These are phyloP conservation scores for Trifolium dubium DNA, from an alignment of 306 rosid genomes.

Conservation along the genomic window DNA sequence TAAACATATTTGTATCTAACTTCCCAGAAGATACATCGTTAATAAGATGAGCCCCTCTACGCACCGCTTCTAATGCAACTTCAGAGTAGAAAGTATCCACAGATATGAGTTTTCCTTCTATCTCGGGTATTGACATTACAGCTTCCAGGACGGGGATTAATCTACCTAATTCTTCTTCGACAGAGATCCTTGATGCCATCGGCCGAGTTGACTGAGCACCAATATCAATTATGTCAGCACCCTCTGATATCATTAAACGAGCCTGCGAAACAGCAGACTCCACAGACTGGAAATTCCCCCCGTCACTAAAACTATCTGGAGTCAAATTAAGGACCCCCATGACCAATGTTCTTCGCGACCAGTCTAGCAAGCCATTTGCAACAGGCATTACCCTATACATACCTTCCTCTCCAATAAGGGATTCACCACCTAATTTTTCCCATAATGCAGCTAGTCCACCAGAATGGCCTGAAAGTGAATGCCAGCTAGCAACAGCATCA, in stretches of 20 bases:
- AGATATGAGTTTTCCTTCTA: constrained; percentile 76
- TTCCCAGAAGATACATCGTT: constrained; percentile 80
- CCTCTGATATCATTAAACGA: constrained; percentile 73
- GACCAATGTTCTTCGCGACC: constrained; percentile 70
- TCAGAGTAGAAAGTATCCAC: constrained; percentile 83
- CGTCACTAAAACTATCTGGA: constrained; percentile 95
- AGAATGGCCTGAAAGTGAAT: constrained; percentile 69
- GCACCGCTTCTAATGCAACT: constrained; percentile 86
- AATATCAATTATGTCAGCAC: constrained; percentile 89
- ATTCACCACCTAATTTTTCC: constrained; percentile 82
- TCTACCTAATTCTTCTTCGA: constrained; percentile 74
- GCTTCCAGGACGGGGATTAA: constrained; percentile 84
- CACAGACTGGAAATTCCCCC: constrained; percentile 71
- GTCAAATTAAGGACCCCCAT: constrained; percentile 93
- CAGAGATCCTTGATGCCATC: constrained; percentile 67
- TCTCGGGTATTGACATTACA: constrained; percentile 68
- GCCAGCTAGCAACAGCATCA: constrained; percentile 76
- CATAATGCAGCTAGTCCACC: constrained; percentile 66
- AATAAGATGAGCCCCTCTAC: constrained; percentile 81
- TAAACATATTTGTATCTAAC: constrained; percentile 72
- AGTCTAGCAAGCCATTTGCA: constrained; percentile 66
- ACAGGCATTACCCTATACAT: constrained; percentile 81
- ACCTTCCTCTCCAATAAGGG: constrained; percentile 80
- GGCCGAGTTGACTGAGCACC: constrained; percentile 95
- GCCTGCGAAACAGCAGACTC: constrained; percentile 75